These are phyloP conservation scores for Trypanosoma theileri DNA, from an alignment of 208 protist species.

Conservation along the genomic window DNA sequence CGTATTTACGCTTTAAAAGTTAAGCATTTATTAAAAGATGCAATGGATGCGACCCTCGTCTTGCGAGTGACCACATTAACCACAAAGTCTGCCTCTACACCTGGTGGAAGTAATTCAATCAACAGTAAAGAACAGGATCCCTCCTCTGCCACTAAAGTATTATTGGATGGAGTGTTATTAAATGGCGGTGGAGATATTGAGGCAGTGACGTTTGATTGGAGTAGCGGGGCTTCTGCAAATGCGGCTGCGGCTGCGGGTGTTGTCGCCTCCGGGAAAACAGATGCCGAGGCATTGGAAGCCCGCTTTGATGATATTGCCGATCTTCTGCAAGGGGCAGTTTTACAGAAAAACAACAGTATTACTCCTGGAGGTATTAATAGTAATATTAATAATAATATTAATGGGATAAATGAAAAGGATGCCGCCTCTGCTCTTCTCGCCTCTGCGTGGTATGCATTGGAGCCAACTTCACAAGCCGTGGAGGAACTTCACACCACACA, in stretches of 20 bases:
- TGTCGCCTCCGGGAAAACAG: conserved; percentile 30
- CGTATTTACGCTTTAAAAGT: conserved; percentile 96
- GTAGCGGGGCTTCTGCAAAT: conserved; percentile 27
- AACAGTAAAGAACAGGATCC: conserved; percentile 28
- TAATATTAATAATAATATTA: conserved; percentile 7
- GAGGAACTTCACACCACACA: conserved; percentile 63
- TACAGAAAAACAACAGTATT: not conserved
- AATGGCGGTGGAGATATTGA: conserved; percentile 61
- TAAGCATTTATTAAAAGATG: conserved; percentile 84
- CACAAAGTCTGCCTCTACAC: conserved; percentile 4
- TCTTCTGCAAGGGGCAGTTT: conserved; percentile 34
- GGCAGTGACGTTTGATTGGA: conserved; percentile 79
- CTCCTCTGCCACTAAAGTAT: conserved; percentile 8
- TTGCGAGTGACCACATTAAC: conserved; percentile 53
- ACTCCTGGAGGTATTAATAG: not conserved
- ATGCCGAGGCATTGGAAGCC: conserved; percentile 53
- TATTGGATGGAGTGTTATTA: conserved; percentile 60
- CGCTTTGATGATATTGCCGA: conserved; percentile 84
- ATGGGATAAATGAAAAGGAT: conserved; percentile 5
- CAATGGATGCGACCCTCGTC: conserved; percentile 76
- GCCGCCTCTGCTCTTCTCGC: conserved; percentile 45
- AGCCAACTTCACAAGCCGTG: conserved; percentile 60
- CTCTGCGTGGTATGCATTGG: conserved; percentile 77
- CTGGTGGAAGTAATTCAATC: conserved; percentile 20
- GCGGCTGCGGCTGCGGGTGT: conserved; percentile 9